phyloP scores from a whole-genome alignment of 768 basidiomycete species.

The Mycena galopus region DNA sequence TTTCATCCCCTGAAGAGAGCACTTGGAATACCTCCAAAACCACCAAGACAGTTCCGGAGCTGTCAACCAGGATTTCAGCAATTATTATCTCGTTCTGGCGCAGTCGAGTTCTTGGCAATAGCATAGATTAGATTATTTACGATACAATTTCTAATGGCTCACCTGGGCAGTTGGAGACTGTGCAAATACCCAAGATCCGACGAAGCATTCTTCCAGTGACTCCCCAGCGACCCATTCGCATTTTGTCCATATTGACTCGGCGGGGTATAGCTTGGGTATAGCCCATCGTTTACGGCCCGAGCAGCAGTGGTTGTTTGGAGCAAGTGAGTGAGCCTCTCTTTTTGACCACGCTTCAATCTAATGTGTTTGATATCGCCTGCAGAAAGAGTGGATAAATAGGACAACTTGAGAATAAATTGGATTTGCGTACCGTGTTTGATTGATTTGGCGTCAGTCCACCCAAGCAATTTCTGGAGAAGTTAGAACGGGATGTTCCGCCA shows the following conservation, averaged over 20 bases:
- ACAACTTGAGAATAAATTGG: neutral
- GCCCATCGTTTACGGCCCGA: neutral
- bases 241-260: neutral
- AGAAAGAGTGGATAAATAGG: neutral
- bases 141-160: neutral
- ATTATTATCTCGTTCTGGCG: neutral
- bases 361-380: neutral
- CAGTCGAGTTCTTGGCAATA: neutral
- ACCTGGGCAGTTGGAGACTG: neutral
- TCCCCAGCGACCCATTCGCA: neutral
- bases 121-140: neutral
- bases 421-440: neutral
- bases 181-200: slow-evolving; percentile 7
- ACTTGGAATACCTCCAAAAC: neutral
- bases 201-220: slow-evolving; percentile 8
- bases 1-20: neutral
- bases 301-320: neutral
- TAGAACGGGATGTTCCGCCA: neutral
- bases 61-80: neutral
- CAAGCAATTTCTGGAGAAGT: neutral
- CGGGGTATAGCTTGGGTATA: neutral
- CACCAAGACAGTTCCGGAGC: neutral
- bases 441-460: neutral
- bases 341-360: neutral
- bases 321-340: neutral